Conservation (phyloP, 345 rosid species). For the Citrus unshiu region DNA sequence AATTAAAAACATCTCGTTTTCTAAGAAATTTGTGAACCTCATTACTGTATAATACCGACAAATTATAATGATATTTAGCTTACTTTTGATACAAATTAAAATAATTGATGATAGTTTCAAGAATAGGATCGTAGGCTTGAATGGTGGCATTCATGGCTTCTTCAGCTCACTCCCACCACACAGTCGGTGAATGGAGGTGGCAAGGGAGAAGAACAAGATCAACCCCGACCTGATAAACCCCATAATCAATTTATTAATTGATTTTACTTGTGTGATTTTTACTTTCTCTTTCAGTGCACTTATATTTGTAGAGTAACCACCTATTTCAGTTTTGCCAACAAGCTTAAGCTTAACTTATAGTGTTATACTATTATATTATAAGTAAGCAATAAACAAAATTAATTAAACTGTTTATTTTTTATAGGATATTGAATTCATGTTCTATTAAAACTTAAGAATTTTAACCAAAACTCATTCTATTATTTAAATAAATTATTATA, state of each 20-base stretch:
- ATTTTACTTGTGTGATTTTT: not conserved
- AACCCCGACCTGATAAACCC: conserved; percentile 3
- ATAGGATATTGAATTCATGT: not conserved
- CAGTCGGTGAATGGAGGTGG: conserved; percentile 22
- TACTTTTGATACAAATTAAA: conserved; percentile 11
- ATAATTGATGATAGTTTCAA: no score
- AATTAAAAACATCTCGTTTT: no score
- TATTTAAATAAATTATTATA: no score
- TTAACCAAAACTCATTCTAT: no score
- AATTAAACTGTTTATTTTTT: not conserved
- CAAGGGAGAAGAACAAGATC: conserved; percentile 26
- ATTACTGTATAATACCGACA: no score
- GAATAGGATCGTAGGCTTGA: no score
- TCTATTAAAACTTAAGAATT: not conserved
- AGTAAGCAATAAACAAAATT: not conserved
- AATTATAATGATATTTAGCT: not conserved
- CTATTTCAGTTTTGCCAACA: not conserved
- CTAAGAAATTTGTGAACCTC: no score
- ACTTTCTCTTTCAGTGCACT: not conserved
- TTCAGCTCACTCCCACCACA: conserved; percentile 39
- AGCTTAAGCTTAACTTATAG: not conserved
- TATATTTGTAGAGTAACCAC: no score
- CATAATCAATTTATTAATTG: not conserved
- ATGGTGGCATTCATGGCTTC: conserved; percentile 3
- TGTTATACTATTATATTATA: not conserved